These are phyloP conservation scores for Ogataea trehalophila DNA, from an alignment of 805 yeast genomes.

Conservation along the genomic window DNA sequence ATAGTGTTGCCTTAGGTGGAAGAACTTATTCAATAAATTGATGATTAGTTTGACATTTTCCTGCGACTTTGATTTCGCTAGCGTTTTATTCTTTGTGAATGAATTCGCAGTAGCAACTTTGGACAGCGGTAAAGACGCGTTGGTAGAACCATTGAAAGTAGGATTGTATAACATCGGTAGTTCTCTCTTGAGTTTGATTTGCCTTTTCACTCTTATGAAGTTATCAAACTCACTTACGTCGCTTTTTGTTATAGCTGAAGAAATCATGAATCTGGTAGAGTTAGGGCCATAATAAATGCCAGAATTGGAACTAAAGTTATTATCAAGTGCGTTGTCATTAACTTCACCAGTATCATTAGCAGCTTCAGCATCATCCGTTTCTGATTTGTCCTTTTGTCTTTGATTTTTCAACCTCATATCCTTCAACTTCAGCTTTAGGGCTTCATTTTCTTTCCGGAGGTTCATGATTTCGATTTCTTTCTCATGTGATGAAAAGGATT, in stretches of 20 bases:
- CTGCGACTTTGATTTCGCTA: slow-evolving; percentile 13
- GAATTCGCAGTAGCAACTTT: background rate
- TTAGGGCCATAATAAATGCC: slow-evolving; percentile 47
- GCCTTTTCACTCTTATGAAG: slow-evolving; percentile 26
- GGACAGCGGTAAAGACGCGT: background rate
- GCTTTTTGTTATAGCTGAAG: slow-evolving; percentile 25
- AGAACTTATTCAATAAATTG: slow-evolving; percentile 37
- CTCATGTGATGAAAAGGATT: slow-evolving; percentile 1
- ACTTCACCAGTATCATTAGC: background rate
- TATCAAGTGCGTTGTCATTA: background rate
- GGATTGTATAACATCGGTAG: slow-evolving; percentile 20
- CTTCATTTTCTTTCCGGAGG: slow-evolving; percentile 27
- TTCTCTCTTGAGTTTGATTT: slow-evolving; percentile 26
- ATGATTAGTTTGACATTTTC: slow-evolving; percentile 33
- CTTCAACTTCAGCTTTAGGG: slow-evolving; percentile 23
- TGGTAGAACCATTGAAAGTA: background rate
- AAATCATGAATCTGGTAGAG: slow-evolving; percentile 44
- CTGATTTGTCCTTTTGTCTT: slow-evolving; percentile 14
- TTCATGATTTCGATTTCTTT: slow-evolving; percentile 7
- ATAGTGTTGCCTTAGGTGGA: slow-evolving; percentile 36
- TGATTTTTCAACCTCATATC: slow-evolving; percentile 22
- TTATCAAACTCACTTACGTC: slow-evolving; percentile 25
- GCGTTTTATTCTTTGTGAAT: slow-evolving; percentile 4
- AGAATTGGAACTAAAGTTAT: slow-evolving; percentile 22
- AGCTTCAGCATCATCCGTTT: slow-evolving; percentile 8